Conservation (phyloP, 768 basidiomycete species). For the Pulveroboletus sp. region DNA sequence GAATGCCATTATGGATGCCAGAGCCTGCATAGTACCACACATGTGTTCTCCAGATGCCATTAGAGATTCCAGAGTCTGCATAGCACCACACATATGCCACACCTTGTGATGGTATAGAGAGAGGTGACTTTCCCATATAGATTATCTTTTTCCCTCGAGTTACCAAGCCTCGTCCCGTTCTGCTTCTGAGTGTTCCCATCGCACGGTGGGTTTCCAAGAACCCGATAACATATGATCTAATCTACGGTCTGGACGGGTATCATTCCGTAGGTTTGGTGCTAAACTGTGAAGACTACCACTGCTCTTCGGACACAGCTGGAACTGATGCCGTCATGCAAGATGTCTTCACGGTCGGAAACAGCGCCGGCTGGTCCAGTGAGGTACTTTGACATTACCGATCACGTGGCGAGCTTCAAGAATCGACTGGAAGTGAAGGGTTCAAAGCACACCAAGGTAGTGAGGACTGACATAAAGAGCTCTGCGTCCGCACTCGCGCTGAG, state of each 20-base stretch:
- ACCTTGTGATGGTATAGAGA: too few relatives aligned
- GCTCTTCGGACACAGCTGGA: constrained; percentile 52
- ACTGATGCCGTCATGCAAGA: constrained; percentile 72
- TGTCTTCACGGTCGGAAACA: constrained; percentile 46
- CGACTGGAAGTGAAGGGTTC: constrained; percentile 61
- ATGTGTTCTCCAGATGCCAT: too few relatives aligned
- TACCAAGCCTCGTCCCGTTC: too few relatives aligned
- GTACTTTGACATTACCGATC: constrained; percentile 62
- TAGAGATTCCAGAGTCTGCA: too few relatives aligned
- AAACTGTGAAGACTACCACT: constrained; percentile 65
- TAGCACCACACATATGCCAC: too few relatives aligned
- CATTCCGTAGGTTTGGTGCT: constrained; percentile 64
- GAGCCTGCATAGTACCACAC: too few relatives aligned
- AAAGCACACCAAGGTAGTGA: constrained; percentile 64
- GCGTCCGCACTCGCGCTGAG: constrained; percentile 46
- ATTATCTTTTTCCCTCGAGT: too few relatives aligned
- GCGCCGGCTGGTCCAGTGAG: constrained; percentile 54
- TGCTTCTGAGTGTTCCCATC: too few relatives aligned
- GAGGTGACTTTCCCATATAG: too few relatives aligned
- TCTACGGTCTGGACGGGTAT: constrained; percentile 59
- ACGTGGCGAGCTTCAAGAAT: constrained; percentile 62
- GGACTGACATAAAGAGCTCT: constrained; percentile 62
- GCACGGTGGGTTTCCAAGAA: too few relatives aligned
- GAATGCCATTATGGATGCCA: too few relatives aligned
- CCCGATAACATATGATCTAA: constrained; percentile 48